Base-by-base conservation (phyloP, 768 basidiomycete genomes). In the Naganishia vaughanmartiniae region DNA sequence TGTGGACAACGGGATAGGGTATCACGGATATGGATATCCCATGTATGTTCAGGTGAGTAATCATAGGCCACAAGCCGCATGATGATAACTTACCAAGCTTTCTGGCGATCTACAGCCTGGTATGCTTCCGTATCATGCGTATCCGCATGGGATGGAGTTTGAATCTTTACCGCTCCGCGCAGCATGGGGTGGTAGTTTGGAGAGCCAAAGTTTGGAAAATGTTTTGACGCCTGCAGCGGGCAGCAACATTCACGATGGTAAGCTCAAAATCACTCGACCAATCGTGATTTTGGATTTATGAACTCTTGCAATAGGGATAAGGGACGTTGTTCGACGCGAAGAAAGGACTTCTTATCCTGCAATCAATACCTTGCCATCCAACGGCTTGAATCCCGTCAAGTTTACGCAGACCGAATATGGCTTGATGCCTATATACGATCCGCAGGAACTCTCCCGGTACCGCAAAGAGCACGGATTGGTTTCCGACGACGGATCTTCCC, bases 341-440 rank as follows among this genome's bases (percentile, higher is more conserved):
- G 31, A 17, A 6, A 34, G 34, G 33, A 39, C 17, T 14, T 9
- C 4, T 39, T 21, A 34, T 42, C 57, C 57, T 15, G 34, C 17
- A 9, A n/a, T 34, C 17, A 21, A 31, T 7, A 34, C 31, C 11
- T 2, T 17, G 7, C 2, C 34, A 21, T 24, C 57, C 57, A 39
- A 21, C n/a, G 60, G 60, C 10, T 45, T 63, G 39, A 42, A 45
- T 21, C 60, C 60, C 15, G 31, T 63, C 14, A 63, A 63, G 24
- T 63, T 63, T 36, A 34, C 60, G 1, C 60, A 63, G 24, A 63
- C 39, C 60, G 36, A 63, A 42, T 63, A 26, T 45, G 60, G 60
- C 24, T 45, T 63, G 60, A 63, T 63, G 60, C 60, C 60, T 6
- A 63, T 63, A 10, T 63, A 63, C 26, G 60, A 63, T 45, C 39